phyloP scores from a whole-genome alignment of 768 basidiomycete species.

The Auricularia cornea region DNA sequence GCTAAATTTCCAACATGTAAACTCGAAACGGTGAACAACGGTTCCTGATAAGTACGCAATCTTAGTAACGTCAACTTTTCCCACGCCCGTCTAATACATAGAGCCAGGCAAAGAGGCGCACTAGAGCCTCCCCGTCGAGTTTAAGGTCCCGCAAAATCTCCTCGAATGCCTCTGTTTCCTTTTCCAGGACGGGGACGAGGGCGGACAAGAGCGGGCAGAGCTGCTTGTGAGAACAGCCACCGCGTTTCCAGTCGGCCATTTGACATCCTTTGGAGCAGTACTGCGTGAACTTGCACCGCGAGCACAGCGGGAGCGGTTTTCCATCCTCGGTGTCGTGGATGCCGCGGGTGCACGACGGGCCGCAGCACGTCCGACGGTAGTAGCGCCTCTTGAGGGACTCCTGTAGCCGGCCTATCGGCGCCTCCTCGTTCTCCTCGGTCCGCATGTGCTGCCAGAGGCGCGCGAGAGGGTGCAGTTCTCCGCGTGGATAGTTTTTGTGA shows the following conservation, averaged over 20 bases:
- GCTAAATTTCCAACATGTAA: no score
- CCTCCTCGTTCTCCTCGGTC: not conserved
- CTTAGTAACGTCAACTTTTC: no score
- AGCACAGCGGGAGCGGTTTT: slow-evolving; percentile 8
- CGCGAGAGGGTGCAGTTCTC: not conserved
- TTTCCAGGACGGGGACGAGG: no score
- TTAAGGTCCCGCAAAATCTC: no score
- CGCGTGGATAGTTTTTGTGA: not conserved
- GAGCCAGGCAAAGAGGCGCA: no score
- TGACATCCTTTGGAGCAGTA: slow-evolving; percentile 30
- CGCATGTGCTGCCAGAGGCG: not conserved
- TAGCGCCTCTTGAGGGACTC: not conserved
- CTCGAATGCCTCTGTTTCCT: no score
- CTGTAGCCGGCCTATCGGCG: not conserved
- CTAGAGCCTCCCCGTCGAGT: no score
- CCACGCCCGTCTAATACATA: no score
- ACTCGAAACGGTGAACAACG: no score
- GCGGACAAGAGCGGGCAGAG: no score
- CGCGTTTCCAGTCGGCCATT: slow-evolving; percentile 16
- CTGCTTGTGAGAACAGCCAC: no score
- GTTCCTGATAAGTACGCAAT: no score
- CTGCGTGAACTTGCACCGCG: slow-evolving; percentile 21
- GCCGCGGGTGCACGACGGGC: not conserved
- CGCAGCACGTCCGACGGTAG: not conserved
- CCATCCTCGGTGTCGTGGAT: not conserved